Percentiles rank a stretch among this genome's conserved stretches.
These are phyloP conservation scores for Rhodofomes roseus DNA, from an alignment of 1,284 basidiomycete genomes.

Conservation along the genomic window DNA sequence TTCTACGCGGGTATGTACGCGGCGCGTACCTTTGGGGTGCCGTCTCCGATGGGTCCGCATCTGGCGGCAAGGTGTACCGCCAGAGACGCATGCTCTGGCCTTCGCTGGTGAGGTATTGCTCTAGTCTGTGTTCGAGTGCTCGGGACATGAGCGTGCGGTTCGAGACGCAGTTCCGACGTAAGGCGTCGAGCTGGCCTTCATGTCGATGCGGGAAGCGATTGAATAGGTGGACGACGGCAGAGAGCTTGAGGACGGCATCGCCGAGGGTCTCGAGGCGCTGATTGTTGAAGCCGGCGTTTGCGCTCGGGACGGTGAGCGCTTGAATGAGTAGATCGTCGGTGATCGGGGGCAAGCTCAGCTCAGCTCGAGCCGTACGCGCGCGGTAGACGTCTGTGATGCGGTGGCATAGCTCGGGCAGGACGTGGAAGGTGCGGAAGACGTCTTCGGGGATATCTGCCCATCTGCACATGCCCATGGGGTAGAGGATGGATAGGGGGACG, in stretches of 20 bases:
- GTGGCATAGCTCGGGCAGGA: slow-evolving; percentile 65
- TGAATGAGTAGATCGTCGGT: slow-evolving; percentile 56
- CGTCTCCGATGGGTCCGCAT: slow-evolving; percentile 26
- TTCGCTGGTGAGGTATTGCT: slow-evolving; percentile 62
- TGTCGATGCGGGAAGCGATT: slow-evolving; percentile 71
- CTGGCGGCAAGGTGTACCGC: slow-evolving; percentile 47
- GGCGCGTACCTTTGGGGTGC: slow-evolving; percentile 24
- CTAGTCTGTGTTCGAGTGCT: slow-evolving; percentile 60
- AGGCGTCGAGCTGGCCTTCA: slow-evolving; percentile 72
- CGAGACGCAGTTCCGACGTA: slow-evolving; percentile 61
- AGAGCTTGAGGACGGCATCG: slow-evolving; percentile 77
- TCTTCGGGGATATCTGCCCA: slow-evolving; percentile 45
- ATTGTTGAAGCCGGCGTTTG: slow-evolving; percentile 64
- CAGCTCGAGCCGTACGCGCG: slow-evolving; percentile 42
- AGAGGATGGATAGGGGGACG: slow-evolving; percentile 24
- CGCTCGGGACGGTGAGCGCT: slow-evolving; percentile 69
- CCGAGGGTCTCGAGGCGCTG: slow-evolving; percentile 83
- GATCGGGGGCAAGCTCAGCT: slow-evolving; percentile 59
- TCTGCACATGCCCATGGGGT: slow-evolving; percentile 52
- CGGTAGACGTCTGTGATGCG: slow-evolving; percentile 64
- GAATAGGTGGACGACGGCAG: slow-evolving; percentile 71
- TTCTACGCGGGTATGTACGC: slow-evolving; percentile 54
- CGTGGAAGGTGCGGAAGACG: slow-evolving; percentile 45
- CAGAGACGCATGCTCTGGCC: slow-evolving; percentile 51
- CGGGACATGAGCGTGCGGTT: slow-evolving; percentile 67